A percentile compares a stretch with the other conserved stretches of the same genome.
These are phyloP conservation scores for Tinospora cordifolia DNA, from an alignment of 164 flowering plant genomes.

Conservation along the genomic window DNA sequence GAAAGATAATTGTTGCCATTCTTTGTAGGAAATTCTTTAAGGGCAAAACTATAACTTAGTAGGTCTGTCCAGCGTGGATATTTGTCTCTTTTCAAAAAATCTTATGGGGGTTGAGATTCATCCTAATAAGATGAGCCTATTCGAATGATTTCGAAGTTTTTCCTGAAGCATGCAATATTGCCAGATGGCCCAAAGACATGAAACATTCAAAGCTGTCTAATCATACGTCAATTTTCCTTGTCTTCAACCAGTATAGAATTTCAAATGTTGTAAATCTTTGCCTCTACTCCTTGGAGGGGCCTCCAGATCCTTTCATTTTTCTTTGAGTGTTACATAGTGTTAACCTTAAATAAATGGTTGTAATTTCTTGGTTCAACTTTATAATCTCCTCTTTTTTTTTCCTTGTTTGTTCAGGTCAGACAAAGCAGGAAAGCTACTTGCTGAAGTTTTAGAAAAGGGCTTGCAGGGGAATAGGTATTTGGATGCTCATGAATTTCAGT, in stretches of 20 bases:
- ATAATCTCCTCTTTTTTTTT: background rate
- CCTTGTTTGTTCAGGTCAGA: slow-evolving; percentile 52
- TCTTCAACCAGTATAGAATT: background rate
- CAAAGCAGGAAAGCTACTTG: slow-evolving; percentile 88
- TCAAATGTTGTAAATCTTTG: background rate
- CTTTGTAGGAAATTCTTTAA: too few species aligned
- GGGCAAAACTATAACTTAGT: too few species aligned
- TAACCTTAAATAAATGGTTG: background rate
- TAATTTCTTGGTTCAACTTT: background rate
- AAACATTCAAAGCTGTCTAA: background rate
- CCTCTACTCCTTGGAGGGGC: background rate
- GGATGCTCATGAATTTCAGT: background rate
- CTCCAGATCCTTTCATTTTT: background rate
- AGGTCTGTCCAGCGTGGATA: background rate
- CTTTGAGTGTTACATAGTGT: background rate
- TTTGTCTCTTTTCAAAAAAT: background rate
- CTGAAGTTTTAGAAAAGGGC: slow-evolving; percentile 79
- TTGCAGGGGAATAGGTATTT: slow-evolving; percentile 84
- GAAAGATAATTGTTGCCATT: background rate
- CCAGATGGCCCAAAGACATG: background rate
- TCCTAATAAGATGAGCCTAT: slow-evolving; percentile 1
- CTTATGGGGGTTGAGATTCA: background rate
- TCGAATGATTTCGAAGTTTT: background rate
- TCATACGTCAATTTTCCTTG: background rate
- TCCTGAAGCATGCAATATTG: background rate